These are phyloP conservation scores for Elsinoe ampelina DNA, from an alignment of 2,329 filamentous ascomycete genomes.

Conservation along the genomic window DNA sequence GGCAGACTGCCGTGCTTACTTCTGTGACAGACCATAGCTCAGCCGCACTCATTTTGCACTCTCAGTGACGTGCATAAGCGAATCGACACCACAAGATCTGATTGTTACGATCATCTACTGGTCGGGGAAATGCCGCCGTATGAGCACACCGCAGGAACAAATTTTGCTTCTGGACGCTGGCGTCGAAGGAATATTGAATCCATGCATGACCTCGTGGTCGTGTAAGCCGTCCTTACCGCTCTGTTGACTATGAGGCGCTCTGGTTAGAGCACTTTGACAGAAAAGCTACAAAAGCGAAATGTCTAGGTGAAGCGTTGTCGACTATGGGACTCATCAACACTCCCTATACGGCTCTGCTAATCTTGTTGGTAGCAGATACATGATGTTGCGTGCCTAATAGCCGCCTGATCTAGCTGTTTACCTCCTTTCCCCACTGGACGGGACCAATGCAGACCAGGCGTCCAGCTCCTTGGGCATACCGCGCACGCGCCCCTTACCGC, in stretches of 20 bases:
- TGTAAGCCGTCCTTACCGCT: too few relatives aligned
- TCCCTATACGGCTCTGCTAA: too few relatives aligned
- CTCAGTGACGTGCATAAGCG: not conserved
- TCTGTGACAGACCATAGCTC: not conserved
- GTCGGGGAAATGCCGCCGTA: not conserved
- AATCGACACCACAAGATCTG: not conserved
- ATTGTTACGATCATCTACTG: not conserved
- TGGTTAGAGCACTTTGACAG: too few relatives aligned
- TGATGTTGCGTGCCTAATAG: not conserved
- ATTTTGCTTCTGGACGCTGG: not conserved
- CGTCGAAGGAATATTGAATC: not conserved
- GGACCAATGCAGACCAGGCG: not conserved
- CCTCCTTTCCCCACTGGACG: not conserved
- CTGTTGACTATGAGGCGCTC: too few relatives aligned
- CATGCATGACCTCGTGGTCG: not conserved
- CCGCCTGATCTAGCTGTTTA: not conserved
- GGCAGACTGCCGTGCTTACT: not conserved
- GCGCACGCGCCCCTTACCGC: not conserved
- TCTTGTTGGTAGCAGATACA: too few relatives aligned
- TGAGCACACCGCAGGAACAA: not conserved
- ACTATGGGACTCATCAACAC: too few relatives aligned
- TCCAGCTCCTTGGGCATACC: not conserved
- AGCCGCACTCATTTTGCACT: not conserved
- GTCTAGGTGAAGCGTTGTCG: too few relatives aligned
- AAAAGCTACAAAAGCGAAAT: too few relatives aligned